phyloP scores from a whole-genome alignment of 2,329 filamentous ascomycete genomes.

The Cladosporium sp. region DNA sequence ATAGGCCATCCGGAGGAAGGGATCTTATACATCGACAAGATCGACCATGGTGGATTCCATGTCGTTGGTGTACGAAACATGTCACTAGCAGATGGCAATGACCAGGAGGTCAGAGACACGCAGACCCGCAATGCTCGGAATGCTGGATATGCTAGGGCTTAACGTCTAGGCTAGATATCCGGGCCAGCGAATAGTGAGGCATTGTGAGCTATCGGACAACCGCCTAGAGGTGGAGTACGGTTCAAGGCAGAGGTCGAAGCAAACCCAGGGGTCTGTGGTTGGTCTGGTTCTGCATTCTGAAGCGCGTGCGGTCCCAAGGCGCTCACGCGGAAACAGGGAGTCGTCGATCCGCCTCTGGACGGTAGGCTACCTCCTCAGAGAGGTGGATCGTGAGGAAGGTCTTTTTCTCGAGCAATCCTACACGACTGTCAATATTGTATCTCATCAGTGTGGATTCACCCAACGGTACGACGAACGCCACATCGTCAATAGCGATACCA shows the following conservation, averaged over 20 bases:
- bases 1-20: neutral
- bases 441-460: neutral
- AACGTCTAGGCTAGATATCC: neutral
- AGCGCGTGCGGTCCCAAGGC: slow-evolving; percentile 10
- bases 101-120: slow-evolving; percentile 1
- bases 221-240: slow-evolving; percentile 10
- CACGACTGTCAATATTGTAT: neutral
- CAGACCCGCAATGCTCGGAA: slow-evolving; percentile 16
- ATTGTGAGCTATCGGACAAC: neutral
- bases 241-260: slow-evolving; percentile 9
- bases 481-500: neutral
- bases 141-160: neutral
- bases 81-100: neutral
- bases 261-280: slow-evolving; percentile 11
- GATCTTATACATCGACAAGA: slow-evolving; percentile 5
- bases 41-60: slow-evolving; percentile 8
- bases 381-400: neutral
- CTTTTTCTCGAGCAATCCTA: neutral
- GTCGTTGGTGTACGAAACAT: slow-evolving; percentile 16
- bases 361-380: neutral
- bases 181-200: slow-evolving; percentile 6
- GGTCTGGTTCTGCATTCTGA: slow-evolving; percentile 1
- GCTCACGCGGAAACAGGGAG: slow-evolving; percentile 7
- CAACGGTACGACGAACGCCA: neutral
- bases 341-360: neutral